Evolutionary conservation across 805 yeast genomes (phyloP).

Genomic region (Blastobotrys attinorum): DNA sequence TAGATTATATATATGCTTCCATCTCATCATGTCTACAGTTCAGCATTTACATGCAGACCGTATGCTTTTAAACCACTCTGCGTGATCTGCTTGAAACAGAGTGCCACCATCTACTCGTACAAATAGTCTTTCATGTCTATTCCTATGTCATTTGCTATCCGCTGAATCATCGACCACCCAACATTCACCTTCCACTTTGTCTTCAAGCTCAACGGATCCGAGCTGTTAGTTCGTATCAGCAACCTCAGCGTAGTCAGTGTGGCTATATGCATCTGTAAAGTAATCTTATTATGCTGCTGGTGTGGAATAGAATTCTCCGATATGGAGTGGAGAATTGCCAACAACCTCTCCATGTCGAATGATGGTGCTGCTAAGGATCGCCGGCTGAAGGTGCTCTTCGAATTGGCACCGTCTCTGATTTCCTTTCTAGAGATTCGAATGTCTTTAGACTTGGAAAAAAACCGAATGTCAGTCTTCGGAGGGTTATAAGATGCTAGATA

Average conservation of each 20-base stretch:
- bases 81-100: not conserved
- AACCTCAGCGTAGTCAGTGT: conserved; percentile 50
- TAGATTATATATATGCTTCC: not conserved
- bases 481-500: conserved; percentile 76
- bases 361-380: conserved; percentile 60
- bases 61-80: not conserved
- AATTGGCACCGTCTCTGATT: conserved; percentile 36
- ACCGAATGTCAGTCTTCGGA: conserved; percentile 56
- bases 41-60: not conserved
- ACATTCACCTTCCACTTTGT: conserved; percentile 76
- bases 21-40: not conserved
- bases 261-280: conserved; percentile 44
- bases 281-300: conserved; percentile 29
- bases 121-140: conserved; percentile 62
- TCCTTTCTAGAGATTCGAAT: conserved; percentile 33
- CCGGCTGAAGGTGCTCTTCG: conserved; percentile 34
- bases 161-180: conserved; percentile 54
- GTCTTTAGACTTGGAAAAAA: conserved; percentile 58
- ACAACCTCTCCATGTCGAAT: conserved; percentile 69
- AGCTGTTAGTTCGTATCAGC: conserved; percentile 32
- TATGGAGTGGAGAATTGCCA: conserved; percentile 73
- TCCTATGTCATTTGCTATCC: conserved; percentile 53
- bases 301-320: conserved; percentile 28
- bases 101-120: conserved; percentile 24
- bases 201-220: conserved; percentile 55